Conservation (phyloP, 2,329 filamentous ascomycete species). For the Cladophialophora carrionii region DNA sequence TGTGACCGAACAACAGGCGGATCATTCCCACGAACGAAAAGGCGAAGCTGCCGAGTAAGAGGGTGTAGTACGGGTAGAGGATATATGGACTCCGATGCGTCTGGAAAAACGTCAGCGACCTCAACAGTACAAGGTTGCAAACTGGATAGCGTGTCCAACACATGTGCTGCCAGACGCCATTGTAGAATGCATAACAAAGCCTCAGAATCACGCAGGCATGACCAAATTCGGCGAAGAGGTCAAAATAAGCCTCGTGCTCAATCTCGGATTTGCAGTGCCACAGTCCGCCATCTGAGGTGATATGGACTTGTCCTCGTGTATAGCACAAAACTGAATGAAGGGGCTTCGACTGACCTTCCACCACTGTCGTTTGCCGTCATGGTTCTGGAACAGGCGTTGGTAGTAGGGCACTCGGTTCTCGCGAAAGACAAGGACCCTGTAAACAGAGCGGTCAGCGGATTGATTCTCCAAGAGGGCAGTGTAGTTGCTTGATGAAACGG, state of each 20-base stretch:
- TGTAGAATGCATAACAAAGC: neutral
- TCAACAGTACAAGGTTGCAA: neutral
- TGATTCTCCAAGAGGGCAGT: too few species aligned
- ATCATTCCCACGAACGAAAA: slow-evolving; percentile 50
- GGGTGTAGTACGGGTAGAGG: slow-evolving; percentile 64
- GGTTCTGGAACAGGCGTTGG: slow-evolving; percentile 67
- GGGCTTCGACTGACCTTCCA: slow-evolving; percentile 62
- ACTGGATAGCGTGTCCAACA: neutral
- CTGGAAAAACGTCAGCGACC: slow-evolving; percentile 41
- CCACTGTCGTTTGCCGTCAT: slow-evolving; percentile 70
- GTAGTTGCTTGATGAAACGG: neutral
- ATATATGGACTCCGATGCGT: slow-evolving; percentile 60
- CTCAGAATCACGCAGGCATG: neutral
- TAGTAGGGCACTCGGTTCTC: slow-evolving; percentile 70
- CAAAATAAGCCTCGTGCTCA: neutral
- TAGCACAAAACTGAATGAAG: neutral
- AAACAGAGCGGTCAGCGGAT: slow-evolving; percentile 7
- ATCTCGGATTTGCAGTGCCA: neutral
- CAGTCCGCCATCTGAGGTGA: neutral
- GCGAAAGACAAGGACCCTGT: slow-evolving; percentile 57
- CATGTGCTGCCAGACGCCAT: neutral
- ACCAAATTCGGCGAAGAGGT: neutral
- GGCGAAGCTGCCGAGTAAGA: slow-evolving; percentile 30
- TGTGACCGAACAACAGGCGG: slow-evolving; percentile 60
- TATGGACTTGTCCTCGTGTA: neutral